These are phyloP conservation scores for Choiromyces venosus DNA, from an alignment of 495 filamentous ascomycete genomes.

Conservation along the genomic window DNA sequence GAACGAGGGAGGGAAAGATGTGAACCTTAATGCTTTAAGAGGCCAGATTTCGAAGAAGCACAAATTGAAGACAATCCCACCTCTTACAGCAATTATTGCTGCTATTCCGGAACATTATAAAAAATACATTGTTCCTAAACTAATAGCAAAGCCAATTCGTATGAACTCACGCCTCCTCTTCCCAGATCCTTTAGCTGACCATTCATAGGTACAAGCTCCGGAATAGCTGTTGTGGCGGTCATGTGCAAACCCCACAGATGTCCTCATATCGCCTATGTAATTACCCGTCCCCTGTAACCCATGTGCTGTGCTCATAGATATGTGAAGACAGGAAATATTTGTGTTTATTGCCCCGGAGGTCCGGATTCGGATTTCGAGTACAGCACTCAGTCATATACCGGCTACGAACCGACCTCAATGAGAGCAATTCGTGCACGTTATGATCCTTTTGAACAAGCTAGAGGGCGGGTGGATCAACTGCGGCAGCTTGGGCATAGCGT, in stretches of 20 bases:
- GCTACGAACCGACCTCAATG: conserved; percentile 98
- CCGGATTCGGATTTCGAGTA: conserved; percentile 98
- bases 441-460: conserved; percentile 95
- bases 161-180: conserved; percentile 40
- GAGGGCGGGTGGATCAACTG: conserved; percentile 93
- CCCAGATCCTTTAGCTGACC: conserved; percentile 29
- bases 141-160: conserved; percentile 95
- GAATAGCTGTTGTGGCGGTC: conserved; percentile 97
- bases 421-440: conserved; percentile 94
- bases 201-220: conserved; percentile 70
- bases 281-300: background rate
- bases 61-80: conserved; percentile 73
- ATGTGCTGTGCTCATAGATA: conserved; percentile 11
- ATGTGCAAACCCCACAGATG: conserved; percentile 99
- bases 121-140: conserved; percentile 92
- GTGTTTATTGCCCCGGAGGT: conserved; percentile 96
- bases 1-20: conserved; percentile 66
- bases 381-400: conserved; percentile 95
- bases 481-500: conserved; percentile 91
- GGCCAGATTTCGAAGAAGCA: conserved; percentile 89
- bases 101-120: conserved; percentile 98
- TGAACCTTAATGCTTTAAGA: conserved; percentile 87
- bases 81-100: conserved; percentile 92
- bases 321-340: conserved; percentile 82
- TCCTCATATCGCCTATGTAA: conserved; percentile 80